Conservation (phyloP, 352 stramenopile genomes). For the Pythium aquatile region DNA sequence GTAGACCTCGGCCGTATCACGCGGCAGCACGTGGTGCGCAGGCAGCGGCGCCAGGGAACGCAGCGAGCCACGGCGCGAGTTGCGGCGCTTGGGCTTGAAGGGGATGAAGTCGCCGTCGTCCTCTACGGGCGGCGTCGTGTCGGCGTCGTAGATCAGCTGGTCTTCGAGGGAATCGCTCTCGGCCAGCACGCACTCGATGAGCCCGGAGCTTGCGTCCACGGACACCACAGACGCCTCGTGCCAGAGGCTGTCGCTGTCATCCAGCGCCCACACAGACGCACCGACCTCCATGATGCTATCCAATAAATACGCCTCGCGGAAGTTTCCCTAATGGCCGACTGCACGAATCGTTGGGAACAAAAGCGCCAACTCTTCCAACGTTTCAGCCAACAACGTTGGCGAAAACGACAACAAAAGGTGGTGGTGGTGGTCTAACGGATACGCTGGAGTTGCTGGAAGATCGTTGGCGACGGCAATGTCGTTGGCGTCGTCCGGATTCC, state of each 20-base stretch:
- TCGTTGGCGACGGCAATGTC: constrained; percentile 2
- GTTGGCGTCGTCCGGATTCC: constrained; percentile 9
- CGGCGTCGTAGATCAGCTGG: constrained; percentile 24
- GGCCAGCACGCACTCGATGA: constrained; percentile 54
- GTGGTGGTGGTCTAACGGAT: constrained; percentile 1
- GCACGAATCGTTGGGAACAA: background rate
- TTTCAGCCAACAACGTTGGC: background rate
- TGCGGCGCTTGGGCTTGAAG: constrained; percentile 42
- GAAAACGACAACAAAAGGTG: too few species aligned
- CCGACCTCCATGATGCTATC: constrained; percentile 59
- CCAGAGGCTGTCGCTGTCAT: constrained; percentile 56
- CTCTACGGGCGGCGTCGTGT: constrained; percentile 23
- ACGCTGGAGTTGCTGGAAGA: background rate
- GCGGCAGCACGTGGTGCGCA: constrained; percentile 48
- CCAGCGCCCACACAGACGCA: constrained; percentile 71
- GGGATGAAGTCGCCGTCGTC: constrained; percentile 43
- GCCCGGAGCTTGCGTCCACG: constrained; percentile 37
- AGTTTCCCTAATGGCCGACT: background rate
- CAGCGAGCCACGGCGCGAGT: constrained; percentile 48
- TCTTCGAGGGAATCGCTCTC: constrained; percentile 34
- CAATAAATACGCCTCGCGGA: constrained; percentile 6
- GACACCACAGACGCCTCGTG: constrained; percentile 62
- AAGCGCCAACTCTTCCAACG: constrained; percentile 8
- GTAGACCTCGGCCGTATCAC: constrained; percentile 57
- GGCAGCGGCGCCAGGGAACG: constrained; percentile 37